Evolutionary conservation across 768 basidiomycete species (phyloP).

Genomic region (Sporobolomyces pararoseus): DNA sequence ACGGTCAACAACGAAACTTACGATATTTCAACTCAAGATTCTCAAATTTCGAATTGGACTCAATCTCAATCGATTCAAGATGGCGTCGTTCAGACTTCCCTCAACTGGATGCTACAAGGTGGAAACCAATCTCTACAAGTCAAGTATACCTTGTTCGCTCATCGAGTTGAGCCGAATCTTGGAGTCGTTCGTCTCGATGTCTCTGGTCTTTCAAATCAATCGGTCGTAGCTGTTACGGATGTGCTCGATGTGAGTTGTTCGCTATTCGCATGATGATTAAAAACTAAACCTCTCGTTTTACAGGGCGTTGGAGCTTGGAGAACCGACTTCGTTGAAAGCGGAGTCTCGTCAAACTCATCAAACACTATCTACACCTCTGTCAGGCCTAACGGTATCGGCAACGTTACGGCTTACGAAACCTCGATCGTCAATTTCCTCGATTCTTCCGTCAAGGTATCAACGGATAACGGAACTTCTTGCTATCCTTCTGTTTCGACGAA

Average conservation of each 20-base stretch:
- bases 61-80: conserved; percentile 35
- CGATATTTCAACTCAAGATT: conserved; percentile 8
- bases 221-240: conserved; percentile 28
- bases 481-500: conserved; percentile 14
- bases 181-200: conserved; percentile 29
- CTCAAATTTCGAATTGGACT: conserved; percentile 31
- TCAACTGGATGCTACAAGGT: conserved; percentile 15
- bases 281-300: neutral
- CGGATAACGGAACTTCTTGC: conserved; percentile 17
- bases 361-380: conserved; percentile 32
- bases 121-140: neutral
- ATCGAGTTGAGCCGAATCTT: conserved; percentile 25
- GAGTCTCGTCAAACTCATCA: conserved; percentile 8
- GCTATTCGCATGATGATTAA: too few relatives aligned
- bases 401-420: conserved; percentile 38
- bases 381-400: conserved; percentile 30
- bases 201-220: neutral
- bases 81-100: conserved; percentile 31
- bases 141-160: conserved; percentile 32
- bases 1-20: conserved; percentile 34
- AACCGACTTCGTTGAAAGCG: conserved; percentile 20
- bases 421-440: conserved; percentile 16
- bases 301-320: conserved; percentile 38
- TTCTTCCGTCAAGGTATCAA: neutral
- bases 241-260: conserved; percentile 37